Evolutionary conservation across 140 eudicot genomes (phyloP).

Genomic region (Bidens hawaiensis): DNA sequence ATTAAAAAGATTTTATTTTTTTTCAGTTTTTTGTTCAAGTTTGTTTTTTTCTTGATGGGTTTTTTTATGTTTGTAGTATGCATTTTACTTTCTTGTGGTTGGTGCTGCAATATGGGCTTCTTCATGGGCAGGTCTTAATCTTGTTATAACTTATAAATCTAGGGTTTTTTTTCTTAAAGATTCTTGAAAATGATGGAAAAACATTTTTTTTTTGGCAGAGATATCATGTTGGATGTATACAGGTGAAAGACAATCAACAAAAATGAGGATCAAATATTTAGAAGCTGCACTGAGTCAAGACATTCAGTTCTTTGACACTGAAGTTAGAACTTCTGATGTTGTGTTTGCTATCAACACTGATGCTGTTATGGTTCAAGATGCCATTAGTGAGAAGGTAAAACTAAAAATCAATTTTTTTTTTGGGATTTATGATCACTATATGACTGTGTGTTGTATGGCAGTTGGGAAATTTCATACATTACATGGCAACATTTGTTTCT

Average conservation of each 20-base stretch:
- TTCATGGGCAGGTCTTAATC: constrained; percentile 87
- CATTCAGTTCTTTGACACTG: constrained; percentile 78
- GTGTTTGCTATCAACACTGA: constrained; percentile 70
- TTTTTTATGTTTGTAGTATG: constrained; percentile 58
- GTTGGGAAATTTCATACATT: too few relatives aligned
- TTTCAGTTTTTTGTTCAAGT: neutral
- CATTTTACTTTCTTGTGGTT: constrained; percentile 88
- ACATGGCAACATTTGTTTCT: too few relatives aligned
- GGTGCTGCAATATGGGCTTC: constrained; percentile 99
- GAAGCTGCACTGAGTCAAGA: constrained; percentile 89
- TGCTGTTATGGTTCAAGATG: constrained; percentile 72
- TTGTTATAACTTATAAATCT: neutral
- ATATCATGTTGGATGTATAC: constrained; percentile 98
- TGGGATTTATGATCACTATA: neutral
- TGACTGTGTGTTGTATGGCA: constrained; percentile 5
- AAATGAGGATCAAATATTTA: constrained; percentile 78
- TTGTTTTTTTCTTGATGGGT: constrained; percentile 12
- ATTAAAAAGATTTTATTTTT: neutral
- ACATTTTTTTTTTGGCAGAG: constrained; percentile 40
- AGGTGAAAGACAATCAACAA: constrained; percentile 88
- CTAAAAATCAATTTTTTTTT: neutral
- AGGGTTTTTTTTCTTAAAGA: constrained; percentile 12
- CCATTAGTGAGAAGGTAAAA: constrained; percentile 69
- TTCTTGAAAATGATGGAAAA: constrained; percentile 20
- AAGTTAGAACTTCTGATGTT: constrained; percentile 74